Base-by-base conservation (phyloP, 768 basidiomycete genomes). In the Bullera alba region DNA sequence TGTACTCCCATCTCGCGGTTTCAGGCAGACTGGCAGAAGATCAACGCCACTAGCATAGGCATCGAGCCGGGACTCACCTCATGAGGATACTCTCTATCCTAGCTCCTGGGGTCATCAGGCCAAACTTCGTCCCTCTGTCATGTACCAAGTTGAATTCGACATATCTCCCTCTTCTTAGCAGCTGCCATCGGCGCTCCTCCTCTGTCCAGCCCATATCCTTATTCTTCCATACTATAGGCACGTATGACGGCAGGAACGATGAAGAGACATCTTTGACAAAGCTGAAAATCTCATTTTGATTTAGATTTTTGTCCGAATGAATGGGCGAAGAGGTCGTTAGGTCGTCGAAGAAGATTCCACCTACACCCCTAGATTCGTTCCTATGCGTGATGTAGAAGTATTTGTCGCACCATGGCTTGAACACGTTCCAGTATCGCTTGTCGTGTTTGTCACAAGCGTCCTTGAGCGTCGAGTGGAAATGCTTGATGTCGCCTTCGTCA, bases 291-390 rank as follows among this genome's bases (percentile, higher is more conserved):
- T 84, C 82, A 14, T 81, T 80, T 14, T 81, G 77, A 3, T 78
- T 78, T 29, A 57, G 68, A 84, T 46, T 29, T 48, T 32, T 50
- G 10, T 44, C 44, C 7, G 29, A 41, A 50, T 72, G 62, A n/a
- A 73, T 67, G 28, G 79, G 79, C 43, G 77, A 78, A 59, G 78
- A 81, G 50, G 66, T 57, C 7, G 70, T 71, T 4, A 97, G 80
- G 69, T 99, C 95, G 70, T 97, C 95, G 66, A 96, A 93, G 77
- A 97, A 97, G 48, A 99, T 76, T 0, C 95, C 95, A 27, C 95
- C 95, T 42, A 99, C 74, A 3, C 95, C 95, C 37, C 95, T 81
- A 2, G 81, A 74, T 75, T 97, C 95, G 19, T 54, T 53, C 10
- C 95, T 82, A 71, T 97, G 95, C 16, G 86, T 79, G 65, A 96